Conservation (phyloP, 345 rosid species). For the Boechera retrofracta region DNA sequence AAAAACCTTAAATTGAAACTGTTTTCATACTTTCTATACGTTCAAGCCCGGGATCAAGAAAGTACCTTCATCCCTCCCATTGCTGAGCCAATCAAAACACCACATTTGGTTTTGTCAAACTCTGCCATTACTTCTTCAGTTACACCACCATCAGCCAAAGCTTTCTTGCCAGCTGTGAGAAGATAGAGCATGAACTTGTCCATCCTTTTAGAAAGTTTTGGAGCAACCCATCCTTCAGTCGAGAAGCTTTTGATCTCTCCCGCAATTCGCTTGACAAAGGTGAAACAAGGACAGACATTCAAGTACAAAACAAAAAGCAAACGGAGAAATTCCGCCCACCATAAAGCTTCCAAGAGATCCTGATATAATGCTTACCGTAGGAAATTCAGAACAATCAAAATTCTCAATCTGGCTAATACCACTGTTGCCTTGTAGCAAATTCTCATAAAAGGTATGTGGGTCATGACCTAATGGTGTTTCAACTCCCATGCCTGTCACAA, state of each 20-base stretch:
- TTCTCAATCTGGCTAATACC: conserved; percentile 87
- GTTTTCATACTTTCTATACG: background rate
- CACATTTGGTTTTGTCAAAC: conserved; percentile 81
- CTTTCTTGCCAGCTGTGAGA: conserved; percentile 95
- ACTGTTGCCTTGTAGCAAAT: conserved; percentile 86
- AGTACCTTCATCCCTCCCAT: conserved; percentile 94
- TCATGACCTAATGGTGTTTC: conserved; percentile 92
- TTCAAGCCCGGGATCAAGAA: background rate
- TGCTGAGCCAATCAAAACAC: conserved; percentile 93
- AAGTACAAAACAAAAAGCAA: conserved; percentile 15
- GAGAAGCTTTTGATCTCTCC: conserved; percentile 89
- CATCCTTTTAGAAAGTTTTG: conserved; percentile 89
- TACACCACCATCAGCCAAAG: conserved; percentile 85
- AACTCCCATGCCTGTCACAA: conserved; percentile 96
- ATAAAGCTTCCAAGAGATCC: conserved; percentile 24
- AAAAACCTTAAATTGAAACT: conserved; percentile 1
- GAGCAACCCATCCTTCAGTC: conserved; percentile 87
- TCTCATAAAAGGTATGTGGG: conserved; percentile 69
- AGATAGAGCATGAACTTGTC: conserved; percentile 96
- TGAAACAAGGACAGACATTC: conserved; percentile 6
- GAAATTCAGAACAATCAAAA: conserved; percentile 80
- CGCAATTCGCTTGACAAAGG: conserved; percentile 71
- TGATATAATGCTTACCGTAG: conserved; percentile 61
- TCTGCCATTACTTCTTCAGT: conserved; percentile 79
- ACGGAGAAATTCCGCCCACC: conserved; percentile 16